Conservation (phyloP, 768 basidiomycete genomes). For the Lyophyllum atratum region DNA sequence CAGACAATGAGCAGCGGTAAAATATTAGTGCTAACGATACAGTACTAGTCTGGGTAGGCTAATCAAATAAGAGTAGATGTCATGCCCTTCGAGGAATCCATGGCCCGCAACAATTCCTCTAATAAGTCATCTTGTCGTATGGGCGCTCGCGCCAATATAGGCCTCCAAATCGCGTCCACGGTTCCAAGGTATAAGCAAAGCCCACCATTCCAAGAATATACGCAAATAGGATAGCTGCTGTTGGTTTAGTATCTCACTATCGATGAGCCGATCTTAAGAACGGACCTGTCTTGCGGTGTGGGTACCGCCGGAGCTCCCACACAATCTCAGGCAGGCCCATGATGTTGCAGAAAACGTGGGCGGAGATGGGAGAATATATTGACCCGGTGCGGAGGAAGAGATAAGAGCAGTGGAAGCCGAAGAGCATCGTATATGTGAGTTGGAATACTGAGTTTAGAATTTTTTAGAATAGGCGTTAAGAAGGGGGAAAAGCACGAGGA, state of each 20-base stretch:
- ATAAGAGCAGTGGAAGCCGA: conserved; percentile 86
- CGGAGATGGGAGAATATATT: conserved; percentile 70
- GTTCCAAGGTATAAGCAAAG: conserved; percentile 54
- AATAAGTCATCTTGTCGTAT: conserved; percentile 16
- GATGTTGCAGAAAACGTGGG: conserved; percentile 92
- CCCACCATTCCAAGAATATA: conserved; percentile 63
- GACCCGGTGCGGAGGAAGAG: conserved; percentile 88
- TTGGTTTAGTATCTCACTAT: not conserved
- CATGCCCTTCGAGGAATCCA: not conserved
- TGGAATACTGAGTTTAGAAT: conserved; percentile 73
- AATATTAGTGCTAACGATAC: not conserved
- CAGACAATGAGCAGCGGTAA: not conserved
- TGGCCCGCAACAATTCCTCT: not conserved
- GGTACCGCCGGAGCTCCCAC: conserved; percentile 56
- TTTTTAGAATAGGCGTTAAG: not conserved
- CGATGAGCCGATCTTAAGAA: conserved; percentile 18
- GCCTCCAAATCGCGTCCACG: conserved; percentile 46
- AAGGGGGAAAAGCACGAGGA: not conserved
- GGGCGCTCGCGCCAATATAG: conserved; percentile 42
- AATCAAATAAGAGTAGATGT: not conserved
- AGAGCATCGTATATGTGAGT: conserved; percentile 86
- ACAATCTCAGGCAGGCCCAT: conserved; percentile 85
- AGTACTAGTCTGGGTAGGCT: no score
- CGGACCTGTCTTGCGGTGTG: conserved; percentile 53
- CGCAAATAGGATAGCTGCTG: conserved; percentile 49